Base-by-base conservation (phyloP, 495 filamentous ascomycete species). In the Cetradonia linearis region DNA sequence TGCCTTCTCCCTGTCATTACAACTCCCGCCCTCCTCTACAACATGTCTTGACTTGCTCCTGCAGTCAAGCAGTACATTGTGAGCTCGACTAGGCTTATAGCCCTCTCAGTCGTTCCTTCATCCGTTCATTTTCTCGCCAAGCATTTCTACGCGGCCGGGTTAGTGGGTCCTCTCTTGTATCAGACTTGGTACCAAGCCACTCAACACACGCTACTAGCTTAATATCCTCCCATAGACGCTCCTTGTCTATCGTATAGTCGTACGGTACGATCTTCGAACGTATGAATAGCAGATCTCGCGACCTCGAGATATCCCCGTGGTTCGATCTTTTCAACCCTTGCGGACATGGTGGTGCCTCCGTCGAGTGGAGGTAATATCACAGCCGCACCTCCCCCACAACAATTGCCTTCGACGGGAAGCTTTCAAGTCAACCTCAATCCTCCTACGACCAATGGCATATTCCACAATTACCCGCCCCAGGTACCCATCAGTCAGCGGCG, bases 401-500 rank as follows among this genome's bases (percentile, higher is more conserved):
- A 68, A 62, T 54, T 73, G 71, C 59, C 64, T 40, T 60, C 65
- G 6, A 59, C 62, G 7, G 56, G 59, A 31, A 64, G 55, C 38
- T 63, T 65, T 49, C 64, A 66, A 25, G 63, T 74, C 75, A 61
- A 72, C 38, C 73, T 64, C 67, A 70, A 56, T 71, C 72, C 54
- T 70, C 73, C 57, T 65, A 76, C 65, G 70, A 75, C 59, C 69
- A 79, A 75, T 74, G 77, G 59, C 73, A 76, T 66, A 36, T 65
- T 63, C 33, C 62, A 62, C 3, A 56, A 54, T 30, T 66, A 68
- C 49, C 37, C 66, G 27, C 55, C 68, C 2, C 79, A 80, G 71
- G 77, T 81, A 16, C 86, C 86, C 55, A 74, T 88, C 68, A 88
- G 86, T 73, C 82, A 83, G 69, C 82, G 86, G 55, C 74, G 82